Conservation (phyloP, 495 filamentous ascomycete species). For the Daldinia caldariorum region DNA sequence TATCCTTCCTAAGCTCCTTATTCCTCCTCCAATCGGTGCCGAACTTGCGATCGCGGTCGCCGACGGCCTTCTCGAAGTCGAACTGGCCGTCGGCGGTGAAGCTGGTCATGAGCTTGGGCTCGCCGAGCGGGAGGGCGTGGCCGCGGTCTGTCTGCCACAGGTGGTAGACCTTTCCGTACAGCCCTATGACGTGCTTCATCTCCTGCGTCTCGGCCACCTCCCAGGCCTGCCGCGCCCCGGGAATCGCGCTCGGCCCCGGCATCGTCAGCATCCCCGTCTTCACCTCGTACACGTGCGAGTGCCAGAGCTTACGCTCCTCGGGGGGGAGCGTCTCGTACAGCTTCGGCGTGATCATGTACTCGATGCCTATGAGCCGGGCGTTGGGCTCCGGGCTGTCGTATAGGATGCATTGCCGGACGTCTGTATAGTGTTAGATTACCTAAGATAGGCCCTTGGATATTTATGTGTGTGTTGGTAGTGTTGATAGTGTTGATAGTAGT, state of each 20-base stretch:
- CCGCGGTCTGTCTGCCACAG: constrained; percentile 90
- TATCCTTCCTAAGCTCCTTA: constrained; percentile 68
- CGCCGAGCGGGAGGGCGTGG: constrained; percentile 75
- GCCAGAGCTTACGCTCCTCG: constrained; percentile 79
- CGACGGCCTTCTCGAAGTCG: constrained; percentile 67
- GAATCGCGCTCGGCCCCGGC: constrained; percentile 67
- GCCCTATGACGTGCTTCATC: constrained; percentile 74
- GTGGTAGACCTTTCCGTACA: constrained; percentile 93
- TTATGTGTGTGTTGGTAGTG: background rate
- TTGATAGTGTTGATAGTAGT: background rate
- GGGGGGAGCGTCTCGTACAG: constrained; percentile 71
- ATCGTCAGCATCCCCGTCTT: constrained; percentile 88
- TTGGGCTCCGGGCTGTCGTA: constrained; percentile 74
- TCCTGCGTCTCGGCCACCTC: constrained; percentile 79
- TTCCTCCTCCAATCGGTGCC: constrained; percentile 69
- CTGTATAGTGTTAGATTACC: constrained; percentile 39
- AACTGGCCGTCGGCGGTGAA: constrained; percentile 67
- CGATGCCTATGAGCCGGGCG: constrained; percentile 83
- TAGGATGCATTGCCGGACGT: constrained; percentile 80
- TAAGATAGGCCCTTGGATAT: background rate
- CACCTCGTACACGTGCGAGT: constrained; percentile 86
- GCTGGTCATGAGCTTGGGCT: constrained; percentile 81
- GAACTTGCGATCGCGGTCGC: constrained; percentile 73
- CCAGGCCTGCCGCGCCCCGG: constrained; percentile 68
- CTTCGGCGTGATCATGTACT: constrained; percentile 87